These are phyloP conservation scores for Xylaria sp. DNA, from an alignment of 2,329 filamentous ascomycete species.

Conservation along the genomic window DNA sequence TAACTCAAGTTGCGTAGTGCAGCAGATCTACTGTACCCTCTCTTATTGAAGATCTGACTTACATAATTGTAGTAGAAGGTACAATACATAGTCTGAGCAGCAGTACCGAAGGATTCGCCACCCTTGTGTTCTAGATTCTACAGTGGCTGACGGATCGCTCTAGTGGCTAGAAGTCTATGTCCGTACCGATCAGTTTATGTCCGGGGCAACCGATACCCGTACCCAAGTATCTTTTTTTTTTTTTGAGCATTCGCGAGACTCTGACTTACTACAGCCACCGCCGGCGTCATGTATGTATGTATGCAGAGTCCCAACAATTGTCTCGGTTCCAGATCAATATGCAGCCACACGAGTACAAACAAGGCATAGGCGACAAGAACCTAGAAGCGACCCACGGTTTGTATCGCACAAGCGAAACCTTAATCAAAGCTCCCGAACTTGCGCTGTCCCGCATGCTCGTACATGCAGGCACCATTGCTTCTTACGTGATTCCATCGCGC, in stretches of 20 bases:
- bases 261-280: constrained; percentile 12
- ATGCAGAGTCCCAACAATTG: not conserved
- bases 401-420: constrained; percentile 6
- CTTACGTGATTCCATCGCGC: not conserved
- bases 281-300: constrained; percentile 3
- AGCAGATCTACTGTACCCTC: not conserved
- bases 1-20: not conserved
- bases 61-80: too few relatives aligned
- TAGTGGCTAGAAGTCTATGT: not conserved
- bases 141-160: not conserved
- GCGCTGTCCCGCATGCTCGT: too few relatives aligned
- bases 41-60: too few relatives aligned
- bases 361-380: not conserved
- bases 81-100: too few relatives aligned
- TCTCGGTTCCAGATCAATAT: not conserved
- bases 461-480: not conserved
- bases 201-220: not conserved
- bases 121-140: not conserved
- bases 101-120: not conserved
- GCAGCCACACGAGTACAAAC: constrained; percentile 8
- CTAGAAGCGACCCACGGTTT: constrained; percentile 1
- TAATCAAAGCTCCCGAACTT: not conserved
- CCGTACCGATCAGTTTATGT: not conserved
- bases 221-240: not conserved
- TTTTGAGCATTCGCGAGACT: not conserved